Evolutionary conservation across 148 eudicot genomes (phyloP), one percentile per base, ranked within the genome.

Genomic region (Chenopodium formosanum): DNA sequence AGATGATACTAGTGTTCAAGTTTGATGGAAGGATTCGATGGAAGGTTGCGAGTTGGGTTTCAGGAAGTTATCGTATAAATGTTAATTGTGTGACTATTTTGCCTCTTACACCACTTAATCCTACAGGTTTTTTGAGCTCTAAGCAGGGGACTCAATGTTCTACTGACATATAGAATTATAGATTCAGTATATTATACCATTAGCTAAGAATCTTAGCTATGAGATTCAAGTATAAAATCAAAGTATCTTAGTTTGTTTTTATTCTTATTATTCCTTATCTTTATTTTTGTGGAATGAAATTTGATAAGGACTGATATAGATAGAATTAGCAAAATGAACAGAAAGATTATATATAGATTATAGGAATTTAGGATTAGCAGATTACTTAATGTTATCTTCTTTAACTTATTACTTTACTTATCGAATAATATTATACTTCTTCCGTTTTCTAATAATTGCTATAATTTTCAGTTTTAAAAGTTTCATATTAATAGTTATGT

Each of bases 31-130:
- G 74, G 69, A 74, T 93, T 23, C 80, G 97, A 52, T 95, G 99
- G 99, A 95, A 89, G 80, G 84, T 95, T 2, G 94, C 97, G 53
- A 91, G 85, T 85, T 95, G 97, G 97, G 94, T 92, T 62, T 93
- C 97, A 1, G 94, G 97, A 1, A 84, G 86, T 66, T 93, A 93
- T 74, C 82, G 91, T 76, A 81, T 95, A 14, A 87, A 83, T 75
- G 91, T 95, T 17, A 89, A 85, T 48, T 95, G 99, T 71, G 86
- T 91, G 50, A 84, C 91, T 65, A 81, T 92, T 65, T 78, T 95
- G 80, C 88, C 89, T 62, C 88, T 95, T 46, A 91, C 90, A 53
- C 70, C 90, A 77, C 79, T 73, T 48, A 79, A 88, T 71, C 90
- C 90, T 12, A 73, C 93, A 44, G 88, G 87, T 69, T 90, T 86